These are phyloP conservation scores for Myrica gale DNA, from an alignment of 306 rosid species.

Conservation along the genomic window DNA sequence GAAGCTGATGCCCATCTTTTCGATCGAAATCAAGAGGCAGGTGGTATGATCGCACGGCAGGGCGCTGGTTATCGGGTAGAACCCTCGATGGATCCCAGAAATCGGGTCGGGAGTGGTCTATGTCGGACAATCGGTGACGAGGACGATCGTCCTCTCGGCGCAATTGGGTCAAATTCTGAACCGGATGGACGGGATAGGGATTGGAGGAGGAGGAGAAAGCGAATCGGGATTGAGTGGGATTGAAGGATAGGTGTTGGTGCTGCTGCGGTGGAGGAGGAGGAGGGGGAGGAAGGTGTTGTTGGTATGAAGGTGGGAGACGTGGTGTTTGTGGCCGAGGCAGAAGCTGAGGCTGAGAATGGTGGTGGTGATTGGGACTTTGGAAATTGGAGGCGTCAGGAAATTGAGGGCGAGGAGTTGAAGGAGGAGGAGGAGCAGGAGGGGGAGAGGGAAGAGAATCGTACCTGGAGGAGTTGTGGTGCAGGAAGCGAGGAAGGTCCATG, in stretches of 20 bases:
- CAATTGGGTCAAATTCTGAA: constrained; percentile 21
- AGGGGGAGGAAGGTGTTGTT: constrained; percentile 21
- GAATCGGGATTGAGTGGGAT: constrained; percentile 32
- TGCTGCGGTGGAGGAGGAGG: constrained; percentile 19
- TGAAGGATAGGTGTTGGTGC: constrained; percentile 17
- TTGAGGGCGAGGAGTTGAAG: constrained; percentile 18
- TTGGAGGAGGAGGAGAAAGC: constrained; percentile 17
- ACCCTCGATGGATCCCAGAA: constrained; percentile 27
- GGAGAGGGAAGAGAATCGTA: constrained; percentile 28
- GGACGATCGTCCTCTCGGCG: constrained; percentile 24
- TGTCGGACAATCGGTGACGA: constrained; percentile 26
- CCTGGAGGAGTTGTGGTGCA: constrained; percentile 16
- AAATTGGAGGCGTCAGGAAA: constrained; percentile 21
- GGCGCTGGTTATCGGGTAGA: constrained; percentile 20
- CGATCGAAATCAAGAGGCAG: constrained; percentile 32
- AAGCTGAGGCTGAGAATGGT: background rate
- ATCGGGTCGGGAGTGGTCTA: constrained; percentile 19
- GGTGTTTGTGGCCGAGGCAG: background rate
- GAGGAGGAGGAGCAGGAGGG: constrained; percentile 19
- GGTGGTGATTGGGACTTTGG: constrained; percentile 14
- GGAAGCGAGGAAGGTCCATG: constrained; percentile 24
- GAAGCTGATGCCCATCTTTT: constrained; percentile 33
- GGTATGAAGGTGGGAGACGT: constrained; percentile 18
- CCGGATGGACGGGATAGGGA: constrained; percentile 4
- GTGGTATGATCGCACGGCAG: constrained; percentile 5